phyloP scores from a whole-genome alignment of 129 eudicot species.

The Scalesia atractyloides region DNA sequence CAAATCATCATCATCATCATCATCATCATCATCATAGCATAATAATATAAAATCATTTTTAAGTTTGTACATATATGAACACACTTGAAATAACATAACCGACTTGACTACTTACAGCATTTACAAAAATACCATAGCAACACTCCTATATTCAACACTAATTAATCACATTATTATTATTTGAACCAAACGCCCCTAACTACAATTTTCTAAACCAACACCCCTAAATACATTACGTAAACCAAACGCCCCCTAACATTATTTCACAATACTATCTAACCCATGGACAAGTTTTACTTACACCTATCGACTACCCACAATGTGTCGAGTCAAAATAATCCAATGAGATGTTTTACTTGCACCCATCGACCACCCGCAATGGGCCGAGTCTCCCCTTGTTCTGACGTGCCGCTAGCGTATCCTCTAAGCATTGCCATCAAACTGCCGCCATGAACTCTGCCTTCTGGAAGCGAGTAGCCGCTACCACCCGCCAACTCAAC shows the following conservation, averaged over 20 bases:
- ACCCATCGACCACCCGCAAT: slow-evolving; percentile 38
- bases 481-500: slow-evolving; percentile 29
- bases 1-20: neutral
- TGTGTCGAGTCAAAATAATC: neutral
- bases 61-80: neutral
- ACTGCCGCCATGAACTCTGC: slow-evolving; percentile 89
- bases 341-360: slow-evolving; percentile 26
- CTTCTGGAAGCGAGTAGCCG: slow-evolving; percentile 66
- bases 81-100: neutral
- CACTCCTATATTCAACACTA: neutral
- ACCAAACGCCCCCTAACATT: too few species aligned
- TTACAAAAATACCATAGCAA: neutral
- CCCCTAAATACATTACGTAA: too few species aligned
- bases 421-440: slow-evolving; percentile 81
- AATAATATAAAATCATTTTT: too few species aligned
- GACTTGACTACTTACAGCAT: neutral
- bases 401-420: slow-evolving; percentile 22
- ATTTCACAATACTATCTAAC: too few species aligned
- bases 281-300: too few species aligned
- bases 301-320: too few species aligned
- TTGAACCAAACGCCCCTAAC: too few species aligned
- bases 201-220: too few species aligned
- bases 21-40: too few species aligned
- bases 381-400: slow-evolving; percentile 16
- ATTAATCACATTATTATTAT: too few species aligned